A percentile compares a stretch with the other conserved stretches of the same genome.
These are phyloP conservation scores for Penicillium sp. DNA, from an alignment of 2,329 filamentous ascomycete genomes.

Conservation along the genomic window DNA sequence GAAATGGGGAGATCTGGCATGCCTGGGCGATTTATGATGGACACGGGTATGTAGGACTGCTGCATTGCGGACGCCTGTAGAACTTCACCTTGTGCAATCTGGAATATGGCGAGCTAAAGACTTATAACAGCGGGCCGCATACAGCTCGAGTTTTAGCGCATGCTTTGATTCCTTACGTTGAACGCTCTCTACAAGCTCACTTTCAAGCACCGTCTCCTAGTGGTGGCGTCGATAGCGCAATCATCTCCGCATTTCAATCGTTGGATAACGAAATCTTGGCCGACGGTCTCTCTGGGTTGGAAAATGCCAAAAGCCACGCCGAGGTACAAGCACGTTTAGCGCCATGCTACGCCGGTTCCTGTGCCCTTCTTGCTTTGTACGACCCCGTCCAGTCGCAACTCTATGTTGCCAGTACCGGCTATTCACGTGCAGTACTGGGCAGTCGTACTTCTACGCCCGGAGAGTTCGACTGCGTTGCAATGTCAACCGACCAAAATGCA, in stretches of 20 bases:
- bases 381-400: slow-evolving; percentile 53
- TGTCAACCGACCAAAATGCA: slow-evolving; percentile 65
- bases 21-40: neutral
- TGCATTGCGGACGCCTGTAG: too few relatives aligned
- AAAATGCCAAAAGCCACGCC: slow-evolving; percentile 1
- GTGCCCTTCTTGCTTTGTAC: slow-evolving; percentile 61
- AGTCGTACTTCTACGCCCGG: slow-evolving; percentile 21
- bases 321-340: slow-evolving; percentile 22
- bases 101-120: neutral
- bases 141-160: neutral
- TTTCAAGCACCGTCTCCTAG: neutral
- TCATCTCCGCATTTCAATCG: neutral
- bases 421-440: slow-evolving; percentile 64
- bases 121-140: neutral
- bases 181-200: neutral
- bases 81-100: neutral
- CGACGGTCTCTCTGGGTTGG: neutral
- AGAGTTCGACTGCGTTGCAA: slow-evolving; percentile 50
- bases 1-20: neutral
- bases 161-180: slow-evolving; percentile 1
- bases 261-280: neutral
- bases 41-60: neutral
- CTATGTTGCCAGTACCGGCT: slow-evolving; percentile 63
- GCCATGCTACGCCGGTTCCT: slow-evolving; percentile 52
- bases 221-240: neutral